Evolutionary conservation across 495 filamentous ascomycete genomes (phyloP).

Genomic region (Tuber brumale): DNA sequence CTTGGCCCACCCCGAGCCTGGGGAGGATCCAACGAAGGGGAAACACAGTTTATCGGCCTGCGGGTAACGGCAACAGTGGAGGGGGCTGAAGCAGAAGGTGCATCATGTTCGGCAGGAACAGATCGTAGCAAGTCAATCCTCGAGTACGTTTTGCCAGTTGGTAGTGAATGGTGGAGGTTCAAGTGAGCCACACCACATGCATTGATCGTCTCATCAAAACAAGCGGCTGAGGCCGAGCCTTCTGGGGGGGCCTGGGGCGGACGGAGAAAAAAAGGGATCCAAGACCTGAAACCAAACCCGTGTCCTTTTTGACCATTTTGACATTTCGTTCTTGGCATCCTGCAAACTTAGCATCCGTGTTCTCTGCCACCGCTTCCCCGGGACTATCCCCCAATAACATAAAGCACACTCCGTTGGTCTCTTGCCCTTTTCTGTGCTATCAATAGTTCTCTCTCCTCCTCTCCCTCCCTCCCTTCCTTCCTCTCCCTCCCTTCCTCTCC

Average conservation of each 20-base stretch:
- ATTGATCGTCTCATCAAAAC: not conserved
- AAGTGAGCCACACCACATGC: not conserved
- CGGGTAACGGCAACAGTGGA: not conserved
- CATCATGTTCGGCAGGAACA: not conserved
- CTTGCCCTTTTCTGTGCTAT: not conserved
- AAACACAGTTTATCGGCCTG: not conserved
- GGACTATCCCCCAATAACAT: not conserved
- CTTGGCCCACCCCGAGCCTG: not conserved
- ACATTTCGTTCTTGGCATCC: slow-evolving; percentile 1
- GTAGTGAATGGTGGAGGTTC: not conserved
- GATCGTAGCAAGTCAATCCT: not conserved
- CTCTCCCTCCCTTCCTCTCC: not conserved
- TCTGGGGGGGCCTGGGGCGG: not conserved
- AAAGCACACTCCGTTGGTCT: not conserved
- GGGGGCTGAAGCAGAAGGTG: not conserved
- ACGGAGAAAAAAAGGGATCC: not conserved
- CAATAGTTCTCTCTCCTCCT: not conserved
- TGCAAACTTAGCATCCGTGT: not conserved
- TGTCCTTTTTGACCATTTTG: not conserved
- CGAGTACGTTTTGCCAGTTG: not conserved
- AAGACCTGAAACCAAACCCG: slow-evolving; percentile 4
- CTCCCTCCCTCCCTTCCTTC: not conserved
- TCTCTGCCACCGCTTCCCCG: not conserved
- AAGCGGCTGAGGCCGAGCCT: not conserved
- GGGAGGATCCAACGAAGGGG: not conserved